Evolutionary conservation across 805 yeast genomes (phyloP).

Genomic region (Lachancea meyersii): DNA sequence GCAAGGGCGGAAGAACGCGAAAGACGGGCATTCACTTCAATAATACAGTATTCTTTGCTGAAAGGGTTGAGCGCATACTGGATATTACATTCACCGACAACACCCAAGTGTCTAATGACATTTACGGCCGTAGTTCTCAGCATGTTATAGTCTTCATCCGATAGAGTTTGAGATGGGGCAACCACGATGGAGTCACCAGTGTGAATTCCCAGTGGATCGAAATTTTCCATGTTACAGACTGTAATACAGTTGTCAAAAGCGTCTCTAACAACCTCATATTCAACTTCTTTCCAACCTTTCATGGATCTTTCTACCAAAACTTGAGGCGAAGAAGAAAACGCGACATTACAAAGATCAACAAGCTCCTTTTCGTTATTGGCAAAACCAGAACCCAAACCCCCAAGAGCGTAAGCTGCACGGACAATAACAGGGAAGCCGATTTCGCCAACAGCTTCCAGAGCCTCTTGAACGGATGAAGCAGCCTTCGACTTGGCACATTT

Average conservation of each 20-base stretch:
- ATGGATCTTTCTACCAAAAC: slow-evolving; percentile 90
- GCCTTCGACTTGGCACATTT: slow-evolving; percentile 93
- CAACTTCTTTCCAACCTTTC: slow-evolving; percentile 99
- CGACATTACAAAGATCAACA: slow-evolving; percentile 76
- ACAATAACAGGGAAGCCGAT: slow-evolving; percentile 95
- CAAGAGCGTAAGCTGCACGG: slow-evolving; percentile 95
- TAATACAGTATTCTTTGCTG: slow-evolving; percentile 91
- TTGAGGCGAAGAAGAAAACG: slow-evolving; percentile 94
- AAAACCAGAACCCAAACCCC: slow-evolving; percentile 97
- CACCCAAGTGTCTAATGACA: slow-evolving; percentile 94
- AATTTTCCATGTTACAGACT: slow-evolving; percentile 98
- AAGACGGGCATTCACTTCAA: slow-evolving; percentile 95
- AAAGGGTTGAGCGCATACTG: slow-evolving; percentile 94
- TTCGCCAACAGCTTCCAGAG: slow-evolving; percentile 72
- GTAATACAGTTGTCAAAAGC: slow-evolving; percentile 96
- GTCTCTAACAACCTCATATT: slow-evolving; percentile 97
- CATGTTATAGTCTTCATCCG: slow-evolving; percentile 97
- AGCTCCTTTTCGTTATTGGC: slow-evolving; percentile 84
- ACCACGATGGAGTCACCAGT: slow-evolving; percentile 99
- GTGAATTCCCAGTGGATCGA: slow-evolving; percentile 96
- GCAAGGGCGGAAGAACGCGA: slow-evolving; percentile 99
- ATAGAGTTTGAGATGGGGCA: slow-evolving; percentile 95
- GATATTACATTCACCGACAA: slow-evolving; percentile 98
- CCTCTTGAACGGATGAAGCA: slow-evolving; percentile 74
- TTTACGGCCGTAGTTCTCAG: slow-evolving; percentile 95